These are phyloP conservation scores for Gaultheria prostrata DNA, from an alignment of 148 eudicot genomes.

Conservation along the genomic window DNA sequence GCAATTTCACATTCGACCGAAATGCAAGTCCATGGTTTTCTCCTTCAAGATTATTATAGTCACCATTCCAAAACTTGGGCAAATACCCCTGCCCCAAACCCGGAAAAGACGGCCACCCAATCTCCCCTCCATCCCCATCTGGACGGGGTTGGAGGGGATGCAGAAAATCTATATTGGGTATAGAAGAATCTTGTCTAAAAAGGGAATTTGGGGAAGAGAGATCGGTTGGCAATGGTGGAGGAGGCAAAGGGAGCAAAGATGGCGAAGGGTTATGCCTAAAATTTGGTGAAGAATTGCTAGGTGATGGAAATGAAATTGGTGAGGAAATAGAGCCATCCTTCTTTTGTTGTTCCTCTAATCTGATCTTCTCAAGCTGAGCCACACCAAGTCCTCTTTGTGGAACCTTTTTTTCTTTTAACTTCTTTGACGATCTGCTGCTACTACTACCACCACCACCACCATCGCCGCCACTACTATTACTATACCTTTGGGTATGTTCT, in stretches of 20 bases:
- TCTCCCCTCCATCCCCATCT: slow-evolving; percentile 22
- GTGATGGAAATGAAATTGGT: slow-evolving; percentile 19
- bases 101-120: slow-evolving; percentile 30
- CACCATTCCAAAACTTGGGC: slow-evolving; percentile 48
- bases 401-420: slow-evolving; percentile 55
- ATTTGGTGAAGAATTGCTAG: slow-evolving; percentile 18
- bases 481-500: slow-evolving; percentile 36
- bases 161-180: slow-evolving; percentile 28
- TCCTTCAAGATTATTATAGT: slow-evolving; percentile 30
- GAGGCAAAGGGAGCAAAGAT: slow-evolving; percentile 10
- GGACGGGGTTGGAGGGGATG: not conserved
- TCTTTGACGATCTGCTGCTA: slow-evolving; percentile 49
- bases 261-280: slow-evolving; percentile 37
- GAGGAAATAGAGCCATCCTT: slow-evolving; percentile 32
- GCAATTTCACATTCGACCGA: slow-evolving; percentile 24
- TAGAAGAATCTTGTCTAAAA: slow-evolving; percentile 19
- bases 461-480: slow-evolving; percentile 24
- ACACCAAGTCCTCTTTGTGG: slow-evolving; percentile 97
- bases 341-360: slow-evolving; percentile 63
- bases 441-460: slow-evolving; percentile 16
- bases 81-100: slow-evolving; percentile 28
- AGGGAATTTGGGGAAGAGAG: slow-evolving; percentile 28
- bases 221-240: slow-evolving; percentile 16
- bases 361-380: slow-evolving; percentile 84
- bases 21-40: slow-evolving; percentile 29